Conservation (phyloP, 2,329 filamentous ascomycete genomes). For the Cryphonectria nitschkei region DNA sequence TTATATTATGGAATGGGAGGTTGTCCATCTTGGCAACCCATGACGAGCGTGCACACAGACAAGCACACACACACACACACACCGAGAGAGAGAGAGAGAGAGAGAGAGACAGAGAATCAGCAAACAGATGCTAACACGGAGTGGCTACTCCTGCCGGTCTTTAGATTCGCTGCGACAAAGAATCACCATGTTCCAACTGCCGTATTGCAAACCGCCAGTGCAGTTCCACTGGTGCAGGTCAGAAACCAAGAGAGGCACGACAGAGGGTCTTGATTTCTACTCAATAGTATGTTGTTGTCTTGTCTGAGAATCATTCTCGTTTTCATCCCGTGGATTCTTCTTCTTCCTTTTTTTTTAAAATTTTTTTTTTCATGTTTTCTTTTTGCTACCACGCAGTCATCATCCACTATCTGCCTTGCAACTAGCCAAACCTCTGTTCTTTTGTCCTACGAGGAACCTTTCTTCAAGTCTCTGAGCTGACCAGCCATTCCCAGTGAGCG, state of each 20-base stretch:
- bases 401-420: too few species aligned
- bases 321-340: too few species aligned
- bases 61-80: neutral
- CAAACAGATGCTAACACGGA: conserved; percentile 7
- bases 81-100: too few species aligned
- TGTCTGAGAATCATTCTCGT: conserved; percentile 32
- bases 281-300: conserved; percentile 52
- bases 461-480: neutral
- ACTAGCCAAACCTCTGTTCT: too few species aligned
- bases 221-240: conserved; percentile 57
- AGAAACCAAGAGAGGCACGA: conserved; percentile 57
- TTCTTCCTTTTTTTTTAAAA: conserved; percentile 13
- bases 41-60: too few species aligned
- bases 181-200: conserved; percentile 62
- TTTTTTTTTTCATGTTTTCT: neutral
- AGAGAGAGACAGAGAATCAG: neutral
- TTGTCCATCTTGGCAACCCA: neutral
- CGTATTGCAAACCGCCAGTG: conserved; percentile 56
- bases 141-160: neutral
- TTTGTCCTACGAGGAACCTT: neutral
- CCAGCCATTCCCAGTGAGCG: conserved; percentile 43
- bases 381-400: neutral
- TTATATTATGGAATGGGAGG: neutral
- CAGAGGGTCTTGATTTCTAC: conserved; percentile 63
- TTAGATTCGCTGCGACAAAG: conserved; percentile 64